Percentiles rank a stretch among this genome's conserved stretches.
Evolutionary conservation across 139 green algal genomes (phyloP).

Genomic region (Chlorella sp.): DNA sequence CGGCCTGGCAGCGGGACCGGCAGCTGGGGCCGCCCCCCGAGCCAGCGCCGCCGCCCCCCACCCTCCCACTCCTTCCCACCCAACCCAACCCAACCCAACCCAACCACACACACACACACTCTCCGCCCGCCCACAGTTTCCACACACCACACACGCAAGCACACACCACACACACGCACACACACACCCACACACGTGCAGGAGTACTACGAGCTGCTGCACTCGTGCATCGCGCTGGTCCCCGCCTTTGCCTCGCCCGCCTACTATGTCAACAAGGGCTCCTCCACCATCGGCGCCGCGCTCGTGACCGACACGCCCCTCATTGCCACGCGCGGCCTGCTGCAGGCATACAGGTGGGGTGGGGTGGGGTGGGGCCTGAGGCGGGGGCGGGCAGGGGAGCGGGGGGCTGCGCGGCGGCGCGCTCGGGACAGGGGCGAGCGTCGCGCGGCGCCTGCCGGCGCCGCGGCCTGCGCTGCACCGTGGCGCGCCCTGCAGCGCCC

Average conservation of each 20-base stretch:
- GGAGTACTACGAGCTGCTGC: conserved; percentile 44
- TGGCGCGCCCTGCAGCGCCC: no score
- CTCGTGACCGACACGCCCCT: conserved; percentile 40
- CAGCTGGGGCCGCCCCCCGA: neutral
- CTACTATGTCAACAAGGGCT: conserved; percentile 45
- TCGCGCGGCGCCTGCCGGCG: no score
- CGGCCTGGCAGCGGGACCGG: neutral
- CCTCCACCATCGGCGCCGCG: conserved; percentile 28
- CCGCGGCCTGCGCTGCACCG: no score
- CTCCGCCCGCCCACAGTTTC: no score
- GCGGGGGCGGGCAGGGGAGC: no score
- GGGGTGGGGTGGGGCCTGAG: no score
- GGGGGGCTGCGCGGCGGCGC: no score
- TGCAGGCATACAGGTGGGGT: conserved; percentile 30
- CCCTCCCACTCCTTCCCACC: no score
- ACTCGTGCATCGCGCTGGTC: conserved; percentile 32
- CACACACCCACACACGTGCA: neutral
- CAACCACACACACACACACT: no score
- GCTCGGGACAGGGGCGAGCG: no score
- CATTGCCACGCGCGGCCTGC: conserved; percentile 28
- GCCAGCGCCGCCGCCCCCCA: no score
- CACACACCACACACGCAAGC: neutral
- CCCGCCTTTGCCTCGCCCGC: conserved; percentile 30
- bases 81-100: neutral
- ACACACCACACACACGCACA: no score